Percentiles rank a stretch among this genome's conserved stretches.
Evolutionary conservation across 2,329 filamentous ascomycete genomes (phyloP).

Genomic region (Apiospora sp.): DNA sequence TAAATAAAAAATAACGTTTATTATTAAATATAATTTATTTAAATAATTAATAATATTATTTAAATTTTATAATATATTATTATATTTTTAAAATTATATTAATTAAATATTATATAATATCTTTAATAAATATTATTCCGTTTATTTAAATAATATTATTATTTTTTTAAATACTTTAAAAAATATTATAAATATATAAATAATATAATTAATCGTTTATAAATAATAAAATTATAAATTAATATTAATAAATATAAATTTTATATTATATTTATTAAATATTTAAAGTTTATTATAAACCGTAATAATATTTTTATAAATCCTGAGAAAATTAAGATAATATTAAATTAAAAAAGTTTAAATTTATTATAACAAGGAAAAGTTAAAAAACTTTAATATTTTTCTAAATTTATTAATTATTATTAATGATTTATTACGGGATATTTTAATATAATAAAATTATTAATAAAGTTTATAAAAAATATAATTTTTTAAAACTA

Average conservation of each 20-base stretch:
- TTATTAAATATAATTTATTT: no score
- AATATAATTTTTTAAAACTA: no score
- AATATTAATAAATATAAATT: slow-evolving; percentile 19
- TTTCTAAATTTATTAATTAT: no score
- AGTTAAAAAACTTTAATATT: no score
- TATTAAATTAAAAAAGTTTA: no score
- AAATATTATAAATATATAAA: background rate
- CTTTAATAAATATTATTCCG: background rate
- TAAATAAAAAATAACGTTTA: no score
- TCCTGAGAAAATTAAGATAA: no score
- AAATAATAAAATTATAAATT: background rate
- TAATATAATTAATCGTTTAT: background rate
- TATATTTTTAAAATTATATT: background rate
- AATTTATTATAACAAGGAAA: no score
- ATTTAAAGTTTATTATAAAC: slow-evolving; percentile 6
- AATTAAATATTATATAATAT: background rate
- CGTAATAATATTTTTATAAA: no score
- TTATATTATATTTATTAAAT: background rate
- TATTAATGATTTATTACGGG: no score
- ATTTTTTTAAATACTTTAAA: background rate
- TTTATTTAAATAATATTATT: background rate
- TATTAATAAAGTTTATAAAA: no score
- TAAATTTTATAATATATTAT: background rate
- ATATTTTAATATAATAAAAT: no score
- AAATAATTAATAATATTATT: background rate